A percentile compares a stretch with the other conserved stretches of the same genome.
Conservation (phyloP, 2,329 filamentous ascomycete species). For the Xylaria sp. region DNA sequence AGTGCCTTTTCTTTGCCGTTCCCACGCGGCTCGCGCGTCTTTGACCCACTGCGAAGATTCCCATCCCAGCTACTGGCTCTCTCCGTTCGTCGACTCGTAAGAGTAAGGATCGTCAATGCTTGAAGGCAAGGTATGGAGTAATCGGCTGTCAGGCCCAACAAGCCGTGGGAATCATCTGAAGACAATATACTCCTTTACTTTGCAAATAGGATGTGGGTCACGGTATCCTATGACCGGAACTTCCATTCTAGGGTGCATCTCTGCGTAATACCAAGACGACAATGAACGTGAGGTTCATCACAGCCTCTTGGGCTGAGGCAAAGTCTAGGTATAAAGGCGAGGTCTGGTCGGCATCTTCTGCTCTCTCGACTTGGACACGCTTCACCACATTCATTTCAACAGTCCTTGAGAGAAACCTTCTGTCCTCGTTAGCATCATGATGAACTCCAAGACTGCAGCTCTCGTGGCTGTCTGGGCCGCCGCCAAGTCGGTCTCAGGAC, state of each 20-base stretch:
- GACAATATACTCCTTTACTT: conserved; percentile 36
- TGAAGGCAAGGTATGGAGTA: conserved; percentile 24
- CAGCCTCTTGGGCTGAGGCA: background rate
- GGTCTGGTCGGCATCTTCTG: conserved; percentile 6
- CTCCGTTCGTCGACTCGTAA: conserved; percentile 23
- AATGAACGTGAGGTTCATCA: conserved; percentile 5
- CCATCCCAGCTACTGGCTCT: conserved; percentile 28
- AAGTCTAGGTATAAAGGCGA: conserved; percentile 32
- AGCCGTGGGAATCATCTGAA: conserved; percentile 33
- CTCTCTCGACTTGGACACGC: conserved; percentile 17
- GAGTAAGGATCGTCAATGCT: conserved; percentile 33
- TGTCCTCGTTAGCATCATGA: conserved; percentile 30
- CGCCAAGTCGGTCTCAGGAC: conserved; percentile 49
- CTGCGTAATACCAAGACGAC: conserved; percentile 13
- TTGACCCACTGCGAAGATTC: conserved; percentile 25
- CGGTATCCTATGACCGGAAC: conserved; percentile 30
- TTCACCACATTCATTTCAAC: conserved; percentile 25
- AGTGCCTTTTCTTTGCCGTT: background rate
- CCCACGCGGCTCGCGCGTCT: conserved; percentile 21
- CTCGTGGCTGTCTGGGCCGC: conserved; percentile 50
- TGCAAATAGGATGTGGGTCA: conserved; percentile 30
- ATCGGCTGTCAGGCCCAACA: conserved; percentile 37
- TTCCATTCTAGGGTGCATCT: conserved; percentile 24
- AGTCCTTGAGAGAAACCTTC: conserved; percentile 11
- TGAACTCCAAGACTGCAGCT: conserved; percentile 45